Base-by-base conservation (phyloP, 768 basidiomycete genomes). In the Megacollybia marginata region DNA sequence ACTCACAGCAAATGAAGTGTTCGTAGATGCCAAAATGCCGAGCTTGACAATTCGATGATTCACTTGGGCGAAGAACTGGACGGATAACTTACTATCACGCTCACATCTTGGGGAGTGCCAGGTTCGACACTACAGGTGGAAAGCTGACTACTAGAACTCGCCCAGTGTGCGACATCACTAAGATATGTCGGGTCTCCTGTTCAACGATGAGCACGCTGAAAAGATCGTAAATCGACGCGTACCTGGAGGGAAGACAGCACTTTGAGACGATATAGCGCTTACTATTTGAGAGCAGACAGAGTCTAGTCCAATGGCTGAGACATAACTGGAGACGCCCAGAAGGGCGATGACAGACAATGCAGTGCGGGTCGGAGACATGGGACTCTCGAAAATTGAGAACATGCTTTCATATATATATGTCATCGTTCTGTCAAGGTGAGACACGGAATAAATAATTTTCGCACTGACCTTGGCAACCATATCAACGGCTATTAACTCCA, bases 111-210 rank as follows among this genome's bases (percentile, higher is more conserved):
- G 0, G 73, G 63, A 1, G 70, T 77, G 8, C 75, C 78, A 2
- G 82, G 82, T 54, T 82, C 77, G 9, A 85, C 80, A 11, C 74
- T 73, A 57, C 82, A 85, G 1, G 68, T 62, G 0, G 82, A 57
- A 1, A 46, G 1, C 48, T 79, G 69, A 0, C 67, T 58, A 54
- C 76, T 80, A 4, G 79, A 78, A 20, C 61, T 60, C 0, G 76
- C 72, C 76, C 75, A 83, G 51, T 83, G 79, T 2, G 53, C 46
- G 19, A 77, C 69, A 51, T 75, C 79, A 11, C 63, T 57, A 0
- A 34, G 34, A 49, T 79, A 83, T 16, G 60, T 40, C 2, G 53
- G 8, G 6, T 59, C 48, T 2, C 65, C 67, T 58, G 20, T 1
- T 32, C 23, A 15, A 20, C 42, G 10, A 43, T 33, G 32, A n/a